A percentile compares a stretch with the other conserved stretches of the same genome.
phyloP scores from a whole-genome alignment of 163 green algal genomes.

The Coccomyxa subellipsoidea region DNA sequence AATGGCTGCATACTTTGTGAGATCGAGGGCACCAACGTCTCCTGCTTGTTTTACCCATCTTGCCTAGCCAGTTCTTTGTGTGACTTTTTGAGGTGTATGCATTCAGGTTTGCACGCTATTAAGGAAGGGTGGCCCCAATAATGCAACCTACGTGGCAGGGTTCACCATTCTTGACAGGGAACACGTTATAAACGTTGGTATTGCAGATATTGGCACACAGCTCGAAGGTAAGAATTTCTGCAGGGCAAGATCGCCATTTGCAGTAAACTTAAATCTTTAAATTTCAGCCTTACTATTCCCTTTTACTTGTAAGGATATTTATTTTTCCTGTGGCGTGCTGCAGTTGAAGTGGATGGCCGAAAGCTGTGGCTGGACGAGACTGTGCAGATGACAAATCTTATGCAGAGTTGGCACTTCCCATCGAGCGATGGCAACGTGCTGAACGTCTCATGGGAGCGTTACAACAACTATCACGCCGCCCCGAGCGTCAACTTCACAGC shows the following conservation, averaged over 20 bases:
- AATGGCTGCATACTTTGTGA: too few species aligned
- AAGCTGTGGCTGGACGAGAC: not conserved
- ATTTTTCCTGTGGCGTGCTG: not conserved
- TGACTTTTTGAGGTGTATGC: too few species aligned
- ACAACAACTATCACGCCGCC: not conserved
- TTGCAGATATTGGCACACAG: not conserved
- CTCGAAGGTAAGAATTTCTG: not conserved
- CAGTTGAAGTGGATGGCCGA: not conserved
- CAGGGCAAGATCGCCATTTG: too few species aligned
- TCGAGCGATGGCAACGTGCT: not conserved
- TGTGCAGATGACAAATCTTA: not conserved
- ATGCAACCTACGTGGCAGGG: not conserved
- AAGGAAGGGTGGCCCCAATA: not conserved
- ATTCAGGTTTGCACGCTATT: not conserved
- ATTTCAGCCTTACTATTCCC: too few species aligned
- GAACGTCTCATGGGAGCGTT: slow-evolving; percentile 3
- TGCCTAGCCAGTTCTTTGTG: not conserved
- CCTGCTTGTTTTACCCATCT: too few species aligned
- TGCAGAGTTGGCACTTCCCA: not conserved
- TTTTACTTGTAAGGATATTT: too few species aligned
- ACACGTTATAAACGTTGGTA: not conserved
- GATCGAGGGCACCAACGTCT: too few species aligned
- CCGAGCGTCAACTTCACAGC: not conserved
- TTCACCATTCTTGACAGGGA: not conserved
- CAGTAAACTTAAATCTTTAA: too few species aligned